phyloP scores from a whole-genome alignment of 306 rosid species.

The Cucumis hystrix region DNA sequence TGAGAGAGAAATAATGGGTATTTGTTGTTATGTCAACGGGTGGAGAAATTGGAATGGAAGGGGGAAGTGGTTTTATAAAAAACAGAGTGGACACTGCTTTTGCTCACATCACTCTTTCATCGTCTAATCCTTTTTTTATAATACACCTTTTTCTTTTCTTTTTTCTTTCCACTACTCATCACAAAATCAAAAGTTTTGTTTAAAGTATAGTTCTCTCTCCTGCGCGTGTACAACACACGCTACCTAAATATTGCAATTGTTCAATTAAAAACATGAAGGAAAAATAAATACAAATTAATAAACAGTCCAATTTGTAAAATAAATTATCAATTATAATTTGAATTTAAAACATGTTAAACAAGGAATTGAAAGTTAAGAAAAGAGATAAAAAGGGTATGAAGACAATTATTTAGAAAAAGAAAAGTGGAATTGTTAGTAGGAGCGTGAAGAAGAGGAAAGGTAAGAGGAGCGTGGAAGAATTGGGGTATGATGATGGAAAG shows the following conservation, averaged over 20 bases:
- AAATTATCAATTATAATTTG: too few species aligned
- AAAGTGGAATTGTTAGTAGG: too few species aligned
- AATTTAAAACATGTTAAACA: too few species aligned
- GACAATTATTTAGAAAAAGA: too few species aligned
- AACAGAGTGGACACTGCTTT: conserved; percentile 5
- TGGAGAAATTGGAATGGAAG: not conserved
- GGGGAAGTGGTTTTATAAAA: conserved; percentile 13
- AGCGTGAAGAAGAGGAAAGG: not conserved
- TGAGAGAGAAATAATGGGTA: not conserved
- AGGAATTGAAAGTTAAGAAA: too few species aligned
- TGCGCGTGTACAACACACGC: not conserved
- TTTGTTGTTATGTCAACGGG: conserved; percentile 27
- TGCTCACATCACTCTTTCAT: conserved; percentile 36
- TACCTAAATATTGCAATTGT: not conserved
- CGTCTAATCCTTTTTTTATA: not conserved
- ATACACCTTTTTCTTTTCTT: not conserved
- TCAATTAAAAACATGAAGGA: too few species aligned
- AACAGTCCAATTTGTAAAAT: too few species aligned
- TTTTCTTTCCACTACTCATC: not conserved
- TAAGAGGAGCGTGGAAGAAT: not conserved
- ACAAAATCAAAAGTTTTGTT: not conserved
- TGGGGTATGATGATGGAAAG: not conserved
- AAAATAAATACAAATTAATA: too few species aligned
- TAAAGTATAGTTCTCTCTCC: not conserved
- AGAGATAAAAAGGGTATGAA: too few species aligned